A percentile compares a stretch with the other conserved stretches of the same genome.
Conservation (phyloP, 192 early-diverging fungal genomes). For the Coemansia sp. region DNA sequence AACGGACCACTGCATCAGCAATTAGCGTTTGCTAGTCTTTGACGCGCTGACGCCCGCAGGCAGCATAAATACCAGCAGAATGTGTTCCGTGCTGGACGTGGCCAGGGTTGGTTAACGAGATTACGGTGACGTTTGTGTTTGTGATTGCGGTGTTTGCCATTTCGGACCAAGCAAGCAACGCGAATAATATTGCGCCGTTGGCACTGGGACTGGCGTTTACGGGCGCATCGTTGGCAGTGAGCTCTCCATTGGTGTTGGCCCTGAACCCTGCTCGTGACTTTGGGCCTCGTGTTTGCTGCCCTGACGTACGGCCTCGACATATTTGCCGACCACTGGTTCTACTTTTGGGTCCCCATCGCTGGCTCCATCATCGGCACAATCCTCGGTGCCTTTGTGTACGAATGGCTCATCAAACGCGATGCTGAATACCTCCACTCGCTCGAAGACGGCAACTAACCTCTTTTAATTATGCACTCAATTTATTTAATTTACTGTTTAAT, state of each 20-base stretch:
- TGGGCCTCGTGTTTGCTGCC: slow-evolving; percentile 67
- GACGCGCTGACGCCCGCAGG: too few relatives aligned
- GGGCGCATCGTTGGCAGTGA: slow-evolving; percentile 56
- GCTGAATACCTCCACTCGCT: slow-evolving; percentile 35
- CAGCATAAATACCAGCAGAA: too few relatives aligned
- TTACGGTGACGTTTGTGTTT: slow-evolving; percentile 61
- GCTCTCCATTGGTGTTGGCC: slow-evolving; percentile 57
- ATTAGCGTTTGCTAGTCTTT: too few relatives aligned
- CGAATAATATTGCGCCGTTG: slow-evolving; percentile 52
- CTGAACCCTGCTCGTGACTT: slow-evolving; percentile 76
- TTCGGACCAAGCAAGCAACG: slow-evolving; percentile 56
- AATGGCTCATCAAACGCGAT: slow-evolving; percentile 55
- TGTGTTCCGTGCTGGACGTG: neutral
- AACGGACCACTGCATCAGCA: too few relatives aligned
- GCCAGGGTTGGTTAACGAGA: slow-evolving; percentile 49
- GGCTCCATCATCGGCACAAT: slow-evolving; percentile 60
- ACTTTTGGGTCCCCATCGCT: slow-evolving; percentile 68
- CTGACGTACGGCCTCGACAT: slow-evolving; percentile 62
- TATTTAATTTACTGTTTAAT: too few relatives aligned
- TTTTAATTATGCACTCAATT: neutral
- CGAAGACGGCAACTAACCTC: slow-evolving; percentile 28
- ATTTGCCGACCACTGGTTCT: slow-evolving; percentile 60
- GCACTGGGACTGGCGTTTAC: slow-evolving; percentile 58
- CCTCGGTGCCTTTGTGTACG: slow-evolving; percentile 58
- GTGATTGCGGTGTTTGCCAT: slow-evolving; percentile 59